Base-by-base conservation (phyloP, 441 rosid species). In the Corymbia calophylla region DNA sequence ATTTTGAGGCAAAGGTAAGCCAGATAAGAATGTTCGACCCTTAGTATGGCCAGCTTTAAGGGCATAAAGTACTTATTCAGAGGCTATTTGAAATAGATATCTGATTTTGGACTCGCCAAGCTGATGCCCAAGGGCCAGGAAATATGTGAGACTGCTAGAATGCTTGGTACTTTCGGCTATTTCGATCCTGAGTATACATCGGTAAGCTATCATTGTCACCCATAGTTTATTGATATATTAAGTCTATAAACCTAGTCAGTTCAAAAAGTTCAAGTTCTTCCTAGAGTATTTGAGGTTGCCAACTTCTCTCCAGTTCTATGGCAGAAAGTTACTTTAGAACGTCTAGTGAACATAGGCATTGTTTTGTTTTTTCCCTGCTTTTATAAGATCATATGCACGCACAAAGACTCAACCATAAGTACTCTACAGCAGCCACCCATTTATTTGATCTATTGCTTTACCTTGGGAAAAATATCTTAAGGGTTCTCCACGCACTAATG, bases 91-190 rank as follows among this genome's bases (percentile, higher is more conserved):
- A 73, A 82, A 35, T 66, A 97, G 99, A 97, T 97, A 91, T 97
- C 99, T 6, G 99, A 97, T 92, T 97, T 97, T 88, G 99, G 99
- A 89, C 96, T 97, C 44, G 99, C 99, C 91, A 97, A 97, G 95
- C 88, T 97, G 90, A 97, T 97, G 99, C 99, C 99, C 87, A 98
- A 94, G 87, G 99, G 98, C 88, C 96, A 97, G 92, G 98, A 97
- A 84, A 94, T 91, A 51, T 94, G 93, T 82, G 96, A 96, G 86
- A 97, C 99, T 55, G 99, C 99, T 48, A 95, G 96, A 92, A 99
- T 97, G 93, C 96, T 97, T 4, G 99, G 99, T 88, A 97, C 99
- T 25, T 97, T 97, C 86, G 99, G 99, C 93, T 97, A 97, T 90
- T 97, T 97, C 17, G 99, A 97, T 87, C 99, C 99, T 53, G 99